Conservation (phyloP, 2,329 filamentous ascomycete species). For the Fusarium fracticaudum region DNA sequence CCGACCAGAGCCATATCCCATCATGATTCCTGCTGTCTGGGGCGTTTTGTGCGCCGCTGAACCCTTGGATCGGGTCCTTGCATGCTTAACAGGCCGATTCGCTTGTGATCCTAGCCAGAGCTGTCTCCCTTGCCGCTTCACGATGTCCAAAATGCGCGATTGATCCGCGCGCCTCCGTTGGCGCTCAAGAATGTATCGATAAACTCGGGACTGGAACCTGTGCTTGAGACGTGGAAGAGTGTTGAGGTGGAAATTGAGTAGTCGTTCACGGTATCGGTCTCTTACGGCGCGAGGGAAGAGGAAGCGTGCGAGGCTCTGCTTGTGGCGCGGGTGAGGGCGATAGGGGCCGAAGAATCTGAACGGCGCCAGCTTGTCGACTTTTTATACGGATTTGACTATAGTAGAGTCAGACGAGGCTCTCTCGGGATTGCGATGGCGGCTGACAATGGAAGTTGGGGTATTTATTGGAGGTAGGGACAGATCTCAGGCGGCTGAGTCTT, state of each 20-base stretch:
- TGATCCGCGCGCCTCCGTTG: slow-evolving; percentile 65
- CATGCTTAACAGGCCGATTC: slow-evolving; percentile 44
- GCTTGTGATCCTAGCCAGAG: slow-evolving; percentile 55
- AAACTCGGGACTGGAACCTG: slow-evolving; percentile 78
- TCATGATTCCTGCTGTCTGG: slow-evolving; percentile 33
- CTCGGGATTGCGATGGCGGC: slow-evolving; percentile 17
- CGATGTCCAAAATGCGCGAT: slow-evolving; percentile 56
- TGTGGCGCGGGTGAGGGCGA: slow-evolving; percentile 53
- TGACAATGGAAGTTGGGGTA: slow-evolving; percentile 4
- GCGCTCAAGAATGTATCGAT: slow-evolving; percentile 74
- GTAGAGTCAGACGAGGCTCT: slow-evolving; percentile 18
- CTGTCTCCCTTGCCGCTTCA: slow-evolving; percentile 54
- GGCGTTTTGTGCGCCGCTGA: slow-evolving; percentile 45
- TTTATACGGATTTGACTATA: slow-evolving; percentile 5
- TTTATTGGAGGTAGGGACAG: neutral
- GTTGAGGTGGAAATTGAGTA: slow-evolving; percentile 78
- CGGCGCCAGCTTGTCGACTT: slow-evolving; percentile 54
- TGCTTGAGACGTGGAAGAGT: slow-evolving; percentile 77
- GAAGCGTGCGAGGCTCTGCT: slow-evolving; percentile 67
- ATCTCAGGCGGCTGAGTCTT: slow-evolving; percentile 45
- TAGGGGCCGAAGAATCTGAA: slow-evolving; percentile 52
- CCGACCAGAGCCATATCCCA: slow-evolving; percentile 46
- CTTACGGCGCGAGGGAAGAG: slow-evolving; percentile 73
- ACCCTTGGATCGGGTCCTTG: slow-evolving; percentile 46
- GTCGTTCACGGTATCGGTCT: slow-evolving; percentile 70